These are phyloP conservation scores for Lodderomyces theae DNA, from an alignment of 1,139 yeast genomes.

Conservation along the genomic window DNA sequence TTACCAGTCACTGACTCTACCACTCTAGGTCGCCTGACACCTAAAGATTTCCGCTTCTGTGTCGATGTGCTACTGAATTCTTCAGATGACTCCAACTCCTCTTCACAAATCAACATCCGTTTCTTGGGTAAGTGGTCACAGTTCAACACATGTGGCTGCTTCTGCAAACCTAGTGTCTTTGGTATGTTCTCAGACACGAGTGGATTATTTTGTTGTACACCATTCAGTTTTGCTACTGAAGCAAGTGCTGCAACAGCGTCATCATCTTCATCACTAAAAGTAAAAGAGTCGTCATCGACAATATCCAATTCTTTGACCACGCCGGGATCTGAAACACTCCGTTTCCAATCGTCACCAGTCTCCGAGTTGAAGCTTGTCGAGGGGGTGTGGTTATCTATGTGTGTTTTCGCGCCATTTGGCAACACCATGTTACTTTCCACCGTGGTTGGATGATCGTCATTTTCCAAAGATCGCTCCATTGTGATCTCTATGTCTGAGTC, in stretches of 20 bases:
- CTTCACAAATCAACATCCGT: constrained; percentile 2
- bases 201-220: not conserved
- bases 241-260: not conserved
- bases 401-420: not conserved
- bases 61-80: not conserved
- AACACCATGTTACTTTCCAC: not conserved
- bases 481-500: constrained; percentile 3
- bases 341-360: not conserved
- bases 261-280: constrained; percentile 4
- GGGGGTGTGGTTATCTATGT: not conserved
- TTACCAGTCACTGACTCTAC: constrained; percentile 4
- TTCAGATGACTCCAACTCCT: not conserved
- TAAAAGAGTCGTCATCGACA: constrained; percentile 4
- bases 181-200: not conserved
- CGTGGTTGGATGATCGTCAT: not conserved
- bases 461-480: not conserved
- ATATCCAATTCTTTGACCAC: not conserved
- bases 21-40: constrained; percentile 16
- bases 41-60: constrained; percentile 16
- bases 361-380: constrained; percentile 2
- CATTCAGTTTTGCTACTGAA: not conserved
- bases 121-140: constrained; percentile 1
- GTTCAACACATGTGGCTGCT: not conserved
- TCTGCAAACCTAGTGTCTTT: not conserved
- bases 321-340: not conserved